Evolutionary conservation across 495 filamentous ascomycete genomes (phyloP).

Genomic region (Podospora sp.): DNA sequence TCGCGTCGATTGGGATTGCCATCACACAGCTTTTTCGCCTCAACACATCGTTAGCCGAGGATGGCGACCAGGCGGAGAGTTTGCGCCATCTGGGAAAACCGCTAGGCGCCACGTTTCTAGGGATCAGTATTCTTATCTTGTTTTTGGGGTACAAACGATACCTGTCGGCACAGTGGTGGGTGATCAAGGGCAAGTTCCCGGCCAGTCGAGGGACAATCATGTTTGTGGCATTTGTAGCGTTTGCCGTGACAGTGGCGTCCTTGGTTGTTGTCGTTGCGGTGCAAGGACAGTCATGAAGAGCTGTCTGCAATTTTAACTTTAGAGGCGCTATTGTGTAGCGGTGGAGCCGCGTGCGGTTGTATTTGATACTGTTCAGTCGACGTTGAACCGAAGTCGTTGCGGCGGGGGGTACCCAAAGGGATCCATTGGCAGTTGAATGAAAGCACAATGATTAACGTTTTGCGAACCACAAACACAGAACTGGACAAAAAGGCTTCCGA

Average conservation of each 20-base stretch:
- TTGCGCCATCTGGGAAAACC: conserved; percentile 86
- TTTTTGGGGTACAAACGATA: conserved; percentile 72
- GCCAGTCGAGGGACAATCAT: conserved; percentile 87
- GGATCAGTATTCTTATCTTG: conserved; percentile 82
- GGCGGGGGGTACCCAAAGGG: too few species aligned
- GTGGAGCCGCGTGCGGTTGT: neutral
- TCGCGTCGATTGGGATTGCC: conserved; percentile 94
- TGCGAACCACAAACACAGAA: too few species aligned
- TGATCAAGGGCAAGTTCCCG: conserved; percentile 91
- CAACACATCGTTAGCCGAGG: conserved; percentile 64
- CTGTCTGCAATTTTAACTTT: neutral
- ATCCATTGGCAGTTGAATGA: too few species aligned
- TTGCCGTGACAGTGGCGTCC: conserved; percentile 69
- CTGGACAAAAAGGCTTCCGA: too few species aligned
- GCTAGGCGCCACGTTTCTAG: conserved; percentile 89
- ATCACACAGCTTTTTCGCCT: conserved; percentile 95
- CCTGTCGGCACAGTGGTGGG: conserved; percentile 74
- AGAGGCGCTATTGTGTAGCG: neutral
- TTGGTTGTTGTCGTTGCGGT: conserved; percentile 72
- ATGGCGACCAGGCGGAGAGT: conserved; percentile 35
- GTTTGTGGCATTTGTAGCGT: conserved; percentile 69
- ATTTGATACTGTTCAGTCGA: neutral
- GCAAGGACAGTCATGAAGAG: conserved; percentile 41
- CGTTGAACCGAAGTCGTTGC: neutral
- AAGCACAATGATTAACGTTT: too few species aligned